These are phyloP conservation scores for Phytophthora nicotianae DNA, from an alignment of 352 stramenopile species.

Conservation along the genomic window DNA sequence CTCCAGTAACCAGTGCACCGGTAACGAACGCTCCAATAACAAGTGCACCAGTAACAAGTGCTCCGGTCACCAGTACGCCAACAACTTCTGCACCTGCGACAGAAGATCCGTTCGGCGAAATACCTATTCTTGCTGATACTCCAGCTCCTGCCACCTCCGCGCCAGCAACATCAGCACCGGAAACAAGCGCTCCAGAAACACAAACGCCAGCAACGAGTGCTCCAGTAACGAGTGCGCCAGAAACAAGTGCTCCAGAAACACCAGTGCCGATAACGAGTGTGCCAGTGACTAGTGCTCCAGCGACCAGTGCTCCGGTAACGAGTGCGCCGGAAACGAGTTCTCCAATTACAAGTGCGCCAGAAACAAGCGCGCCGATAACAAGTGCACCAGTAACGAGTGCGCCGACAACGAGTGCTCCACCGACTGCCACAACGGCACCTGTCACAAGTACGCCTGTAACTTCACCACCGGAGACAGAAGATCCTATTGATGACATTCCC, in stretches of 20 bases:
- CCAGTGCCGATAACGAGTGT: no score
- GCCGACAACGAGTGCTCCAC: neutral
- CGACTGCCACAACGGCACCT: no score
- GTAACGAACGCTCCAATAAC: neutral
- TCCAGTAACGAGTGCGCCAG: neutral
- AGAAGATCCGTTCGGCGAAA: neutral
- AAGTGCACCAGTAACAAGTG: neutral
- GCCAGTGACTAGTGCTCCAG: neutral
- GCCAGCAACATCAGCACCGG: neutral
- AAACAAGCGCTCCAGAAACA: neutral
- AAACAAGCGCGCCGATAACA: neutral
- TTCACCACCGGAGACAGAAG: neutral
- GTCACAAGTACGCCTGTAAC: neutral
- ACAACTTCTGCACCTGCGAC: neutral
- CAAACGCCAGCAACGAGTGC: no score
- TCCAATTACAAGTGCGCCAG: neutral
- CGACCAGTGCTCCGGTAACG: neutral
- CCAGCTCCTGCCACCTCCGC: neutral
- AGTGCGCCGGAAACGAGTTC: neutral
- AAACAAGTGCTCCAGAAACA: neutral
- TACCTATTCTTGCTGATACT: neutral
- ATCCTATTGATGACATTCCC: neutral
- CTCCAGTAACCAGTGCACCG: neutral
- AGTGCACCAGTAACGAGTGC: neutral
- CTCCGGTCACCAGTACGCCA: neutral